A percentile compares a stretch with the other conserved stretches of the same genome.
Evolutionary conservation across 805 yeast genomes (phyloP).

Genomic region (Lachancea waltii): DNA sequence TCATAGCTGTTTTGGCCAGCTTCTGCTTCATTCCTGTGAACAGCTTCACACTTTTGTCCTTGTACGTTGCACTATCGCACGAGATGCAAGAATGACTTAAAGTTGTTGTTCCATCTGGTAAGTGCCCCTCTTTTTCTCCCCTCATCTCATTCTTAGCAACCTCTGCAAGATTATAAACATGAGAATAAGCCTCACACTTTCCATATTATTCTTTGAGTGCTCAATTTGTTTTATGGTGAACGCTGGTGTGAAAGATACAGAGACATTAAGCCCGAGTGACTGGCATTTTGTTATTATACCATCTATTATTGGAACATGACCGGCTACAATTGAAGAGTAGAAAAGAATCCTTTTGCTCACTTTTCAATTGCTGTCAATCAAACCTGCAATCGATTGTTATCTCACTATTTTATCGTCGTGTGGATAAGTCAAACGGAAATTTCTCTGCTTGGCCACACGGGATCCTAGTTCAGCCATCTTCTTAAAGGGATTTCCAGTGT

Average conservation of each 20-base stretch:
- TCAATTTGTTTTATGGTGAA: not conserved
- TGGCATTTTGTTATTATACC: conserved; percentile 5
- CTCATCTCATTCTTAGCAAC: not conserved
- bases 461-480: not conserved
- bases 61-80: not conserved
- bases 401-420: conserved; percentile 5
- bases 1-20: not conserved
- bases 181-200: not conserved
- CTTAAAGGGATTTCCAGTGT: not conserved
- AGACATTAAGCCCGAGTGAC: conserved; percentile 9
- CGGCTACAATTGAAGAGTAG: conserved; percentile 4
- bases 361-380: conserved; percentile 9
- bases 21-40: not conserved
- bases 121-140: not conserved
- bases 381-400: conserved; percentile 9
- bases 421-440: conserved; percentile 1
- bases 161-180: not conserved
- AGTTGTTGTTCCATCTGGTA: not conserved
- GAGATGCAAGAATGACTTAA: not conserved
- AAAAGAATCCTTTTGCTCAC: not conserved
- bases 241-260: conserved; percentile 4
- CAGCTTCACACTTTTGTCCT: not conserved
- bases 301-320: conserved; percentile 3
- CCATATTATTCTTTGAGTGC: not conserved
- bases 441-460: conserved; percentile 2